A percentile compares a stretch with the other conserved stretches of the same genome.
phyloP scores from a whole-genome alignment of 805 yeast genomes.

The Candida ulmi region DNA sequence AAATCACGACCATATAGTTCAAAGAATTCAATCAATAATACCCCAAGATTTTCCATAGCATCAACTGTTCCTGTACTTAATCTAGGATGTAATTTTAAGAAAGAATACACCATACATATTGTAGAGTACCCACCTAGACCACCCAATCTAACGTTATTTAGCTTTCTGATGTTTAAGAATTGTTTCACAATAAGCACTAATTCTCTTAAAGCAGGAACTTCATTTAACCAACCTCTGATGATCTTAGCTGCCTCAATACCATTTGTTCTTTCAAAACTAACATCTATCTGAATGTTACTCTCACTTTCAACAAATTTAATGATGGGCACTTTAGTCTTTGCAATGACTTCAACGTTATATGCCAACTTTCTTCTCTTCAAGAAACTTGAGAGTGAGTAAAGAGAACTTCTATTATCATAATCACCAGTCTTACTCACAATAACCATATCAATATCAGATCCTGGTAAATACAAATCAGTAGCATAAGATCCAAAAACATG shows the following conservation, averaged over 20 bases:
- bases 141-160: constrained; percentile 87
- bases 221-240: constrained; percentile 67
- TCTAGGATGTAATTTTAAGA: constrained; percentile 75
- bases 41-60: constrained; percentile 75
- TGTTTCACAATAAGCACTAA: constrained; percentile 79
- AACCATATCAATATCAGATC: constrained; percentile 94
- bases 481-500: constrained; percentile 94
- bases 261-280: constrained; percentile 81
- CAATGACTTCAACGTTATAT: constrained; percentile 72
- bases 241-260: constrained; percentile 79
- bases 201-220: constrained; percentile 77
- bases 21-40: constrained; percentile 82
- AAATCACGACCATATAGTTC: constrained; percentile 88
- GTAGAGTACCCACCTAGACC: constrained; percentile 94
- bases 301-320: constrained; percentile 79
- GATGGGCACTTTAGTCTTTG: constrained; percentile 90
- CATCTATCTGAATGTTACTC: constrained; percentile 73
- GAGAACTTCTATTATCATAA: constrained; percentile 53
- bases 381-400: constrained; percentile 69
- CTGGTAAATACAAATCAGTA: constrained; percentile 88
- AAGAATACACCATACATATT: constrained; percentile 80
- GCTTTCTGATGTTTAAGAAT: constrained; percentile 67
- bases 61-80: constrained; percentile 59
- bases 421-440: constrained; percentile 58
- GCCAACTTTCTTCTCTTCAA: constrained; percentile 61